phyloP scores from a whole-genome alignment of 1,284 basidiomycete genomes.

The Irpex sp. region DNA sequence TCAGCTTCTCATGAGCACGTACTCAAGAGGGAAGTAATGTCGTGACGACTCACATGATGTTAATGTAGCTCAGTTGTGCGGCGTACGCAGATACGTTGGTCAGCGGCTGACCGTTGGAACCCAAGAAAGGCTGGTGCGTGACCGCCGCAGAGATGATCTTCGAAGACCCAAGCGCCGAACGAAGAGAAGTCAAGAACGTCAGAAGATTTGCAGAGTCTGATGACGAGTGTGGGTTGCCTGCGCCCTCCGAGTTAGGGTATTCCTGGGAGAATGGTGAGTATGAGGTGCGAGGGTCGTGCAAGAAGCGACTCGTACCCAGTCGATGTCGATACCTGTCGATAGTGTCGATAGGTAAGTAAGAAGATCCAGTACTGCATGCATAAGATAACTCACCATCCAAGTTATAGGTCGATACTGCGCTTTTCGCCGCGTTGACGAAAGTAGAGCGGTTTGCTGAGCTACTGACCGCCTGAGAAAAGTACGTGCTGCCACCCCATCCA shows the following conservation, averaged over 20 bases:
- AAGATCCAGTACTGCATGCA: not conserved
- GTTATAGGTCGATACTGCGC: slow-evolving; percentile 56
- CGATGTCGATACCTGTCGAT: slow-evolving; percentile 58
- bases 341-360: not conserved
- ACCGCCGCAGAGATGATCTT: slow-evolving; percentile 77
- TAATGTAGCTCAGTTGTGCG: slow-evolving; percentile 65
- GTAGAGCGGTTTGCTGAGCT: slow-evolving; percentile 45
- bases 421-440: slow-evolving; percentile 59
- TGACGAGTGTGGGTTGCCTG: slow-evolving; percentile 58
- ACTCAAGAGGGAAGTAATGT: not conserved
- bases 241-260: slow-evolving; percentile 68
- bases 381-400: slow-evolving; percentile 48
- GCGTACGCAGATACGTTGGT: slow-evolving; percentile 71
- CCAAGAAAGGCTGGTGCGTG: slow-evolving; percentile 66
- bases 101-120: slow-evolving; percentile 60
- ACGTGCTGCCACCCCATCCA: slow-evolving; percentile 53
- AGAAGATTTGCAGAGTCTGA: slow-evolving; percentile 69
- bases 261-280: slow-evolving; percentile 35
- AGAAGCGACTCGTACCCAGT: slow-evolving; percentile 44
- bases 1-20: not conserved
- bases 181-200: slow-evolving; percentile 56
- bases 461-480: slow-evolving; percentile 63
- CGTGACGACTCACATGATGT: slow-evolving; percentile 49
- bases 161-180: slow-evolving; percentile 46
- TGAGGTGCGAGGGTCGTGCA: not conserved